Evolutionary conservation across 805 yeast genomes (phyloP), one percentile per base, ranked within the genome.

Genomic region (Yamadazyma scolyti): DNA sequence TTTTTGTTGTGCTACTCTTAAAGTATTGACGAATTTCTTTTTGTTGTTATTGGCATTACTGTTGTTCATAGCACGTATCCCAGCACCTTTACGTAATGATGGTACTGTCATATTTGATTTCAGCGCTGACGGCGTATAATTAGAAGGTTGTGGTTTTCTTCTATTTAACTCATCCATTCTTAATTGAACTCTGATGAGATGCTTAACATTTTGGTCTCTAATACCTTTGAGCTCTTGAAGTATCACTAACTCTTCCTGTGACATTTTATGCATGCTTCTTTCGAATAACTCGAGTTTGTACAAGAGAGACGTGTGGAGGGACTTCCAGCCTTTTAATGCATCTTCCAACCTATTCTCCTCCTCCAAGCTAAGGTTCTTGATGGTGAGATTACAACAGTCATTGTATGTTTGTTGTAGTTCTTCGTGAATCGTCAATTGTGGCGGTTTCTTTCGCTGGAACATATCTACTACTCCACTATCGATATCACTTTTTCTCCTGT

Each of bases 311-410:
- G 83, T 76, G 40, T 79, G 85, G n/a, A 83, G 55, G 2, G 77
- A 63, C 42, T 77, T 81, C 89, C 90, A 82, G 2, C 89, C 89
- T 37, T 71, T 74, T 13, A 80, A 55, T 2, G 88, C 82, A 11
- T 71, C 75, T 29, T 65, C 71, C 26, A 66, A 52, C 13, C 71
- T 65, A 20, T 68, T 62, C 12, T 63, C 59, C 36, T 81, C 81
- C 45, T 82, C 88, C 12, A 77, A 49, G 3, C 75, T 65, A 29
- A 78, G 48, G 52, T 79, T 75, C 38, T 68, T 62, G 30, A 82
- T 64, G 4, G 85, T 70, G 37, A 62, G 65, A 44, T 74, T 74
- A 29, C 85, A 82, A 29, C 75, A 65, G 37, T 76, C 82, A 41
- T 75, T 71, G 53, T 81, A 82, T 1, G 80, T 53, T 30, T 72